Conservation (phyloP, 805 yeast species). For the Diddensiella santjacobensis region DNA sequence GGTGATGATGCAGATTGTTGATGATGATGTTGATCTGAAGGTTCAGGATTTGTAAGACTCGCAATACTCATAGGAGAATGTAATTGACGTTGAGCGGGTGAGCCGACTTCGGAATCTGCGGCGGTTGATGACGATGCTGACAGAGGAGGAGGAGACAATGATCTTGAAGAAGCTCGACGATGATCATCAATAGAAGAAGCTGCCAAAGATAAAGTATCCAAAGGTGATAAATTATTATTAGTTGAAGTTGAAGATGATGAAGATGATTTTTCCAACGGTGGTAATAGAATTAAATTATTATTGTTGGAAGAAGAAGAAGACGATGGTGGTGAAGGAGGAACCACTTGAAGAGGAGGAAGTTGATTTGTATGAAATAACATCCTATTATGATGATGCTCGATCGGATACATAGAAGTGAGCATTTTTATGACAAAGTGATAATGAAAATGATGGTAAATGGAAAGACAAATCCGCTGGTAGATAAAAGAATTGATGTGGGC, state of each 20-base stretch:
- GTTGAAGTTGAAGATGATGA: not conserved
- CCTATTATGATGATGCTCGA: not conserved
- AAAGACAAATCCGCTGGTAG: too few relatives aligned
- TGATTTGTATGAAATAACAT: too few relatives aligned
- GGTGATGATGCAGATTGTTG: conserved; percentile 18
- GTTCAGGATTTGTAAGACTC: conserved; percentile 24
- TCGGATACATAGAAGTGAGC: not conserved
- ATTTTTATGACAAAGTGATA: too few relatives aligned
- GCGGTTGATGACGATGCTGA: conserved; percentile 1
- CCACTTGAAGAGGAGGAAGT: not conserved
- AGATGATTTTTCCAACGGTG: not conserved
- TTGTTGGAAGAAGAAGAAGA: too few relatives aligned
- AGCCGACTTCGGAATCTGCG: not conserved
- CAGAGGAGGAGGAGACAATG: not conserved
- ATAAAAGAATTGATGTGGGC: too few relatives aligned
- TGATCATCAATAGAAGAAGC: too few relatives aligned
- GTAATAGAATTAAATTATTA: not conserved
- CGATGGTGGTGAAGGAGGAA: not conserved
- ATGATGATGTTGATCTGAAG: conserved; percentile 6
- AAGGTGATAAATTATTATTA: not conserved
- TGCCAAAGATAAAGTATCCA: too few relatives aligned
- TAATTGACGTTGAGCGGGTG: not conserved
- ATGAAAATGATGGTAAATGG: too few relatives aligned
- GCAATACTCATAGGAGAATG: conserved; percentile 27
- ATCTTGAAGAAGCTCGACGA: too few relatives aligned